Percentiles rank a stretch among this genome's conserved stretches.
These are phyloP conservation scores for Solanum chilense DNA, from an alignment of 257 asterid species.

Conservation along the genomic window DNA sequence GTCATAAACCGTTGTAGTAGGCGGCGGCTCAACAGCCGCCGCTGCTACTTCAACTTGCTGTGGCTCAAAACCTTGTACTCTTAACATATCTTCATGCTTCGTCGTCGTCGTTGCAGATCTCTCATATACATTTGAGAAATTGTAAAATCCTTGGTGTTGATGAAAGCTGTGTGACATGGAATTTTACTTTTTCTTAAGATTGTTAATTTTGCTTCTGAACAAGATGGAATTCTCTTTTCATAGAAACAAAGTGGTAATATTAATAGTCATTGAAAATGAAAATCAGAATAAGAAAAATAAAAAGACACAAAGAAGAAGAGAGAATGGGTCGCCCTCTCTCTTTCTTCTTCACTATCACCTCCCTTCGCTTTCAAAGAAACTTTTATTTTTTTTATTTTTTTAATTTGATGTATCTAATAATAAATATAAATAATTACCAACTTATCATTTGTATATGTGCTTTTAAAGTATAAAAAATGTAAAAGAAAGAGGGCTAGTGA, in stretches of 20 bases:
- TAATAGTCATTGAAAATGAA: constrained; percentile 12
- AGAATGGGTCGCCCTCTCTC: constrained; percentile 47
- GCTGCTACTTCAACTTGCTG: constrained; percentile 3
- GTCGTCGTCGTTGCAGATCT: constrained; percentile 14
- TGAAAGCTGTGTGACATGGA: constrained; percentile 47
- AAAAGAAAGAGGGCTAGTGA: constrained; percentile 25
- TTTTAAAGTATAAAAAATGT: constrained; percentile 1
- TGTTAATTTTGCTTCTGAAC: background rate
- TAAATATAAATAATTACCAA: constrained; percentile 7
- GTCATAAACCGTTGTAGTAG: constrained; percentile 10
- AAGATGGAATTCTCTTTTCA: constrained; percentile 8
- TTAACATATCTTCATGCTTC: constrained; percentile 8
- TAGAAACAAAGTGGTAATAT: constrained; percentile 6
- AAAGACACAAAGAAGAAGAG: constrained; percentile 30
- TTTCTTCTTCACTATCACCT: constrained; percentile 22
- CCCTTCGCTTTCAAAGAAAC: constrained; percentile 55
- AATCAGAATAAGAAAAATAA: constrained; percentile 8
- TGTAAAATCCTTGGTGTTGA: constrained; percentile 21
- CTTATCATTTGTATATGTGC: constrained; percentile 18
- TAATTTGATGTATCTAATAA: background rate
- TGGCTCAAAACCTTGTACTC: constrained; percentile 26
- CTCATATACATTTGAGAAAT: constrained; percentile 30
- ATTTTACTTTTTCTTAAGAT: background rate
- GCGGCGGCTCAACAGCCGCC: background rate
- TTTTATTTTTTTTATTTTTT: constrained; percentile 10